Evolutionary conservation across 2,329 filamentous ascomycete genomes (phyloP), one percentile per base, ranked within the genome.

Genomic region (Helotiales sp.): DNA sequence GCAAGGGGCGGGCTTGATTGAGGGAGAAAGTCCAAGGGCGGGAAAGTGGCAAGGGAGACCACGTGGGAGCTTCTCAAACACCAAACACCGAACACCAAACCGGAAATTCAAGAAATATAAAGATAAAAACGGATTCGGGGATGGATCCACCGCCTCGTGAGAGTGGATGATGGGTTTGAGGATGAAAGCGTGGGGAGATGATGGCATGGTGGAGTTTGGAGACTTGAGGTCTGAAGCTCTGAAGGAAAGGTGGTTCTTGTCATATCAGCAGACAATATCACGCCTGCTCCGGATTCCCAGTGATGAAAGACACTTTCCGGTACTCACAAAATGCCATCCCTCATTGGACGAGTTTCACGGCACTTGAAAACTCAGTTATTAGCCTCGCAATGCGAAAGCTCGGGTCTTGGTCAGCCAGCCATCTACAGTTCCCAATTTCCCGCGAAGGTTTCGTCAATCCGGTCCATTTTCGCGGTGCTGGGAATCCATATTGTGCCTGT

Each of bases 51-150:
- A 57, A 32, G 54, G 54, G 20, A 57, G 6, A 57, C 54, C 54
- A 57, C 54, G 54, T 57, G 54, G 54, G 32, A 37, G 54, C 6
- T 34, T 40, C 32, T 37, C 32, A 34, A 57, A 57, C 54, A 57
- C 54, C 30, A 57, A 20, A 34, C 30, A 34, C 6, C 6, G 30
- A 11, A 45, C 8, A 45, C 37, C 10, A 45, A 20, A 6, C 2
- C 20, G 2, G 20, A 6, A 45, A 20, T 20, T 34, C 30, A 45
- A 45, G n/a, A 45, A 45, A 10, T 20, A 20, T 45, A 6, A n/a
- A 43, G n/a, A 43, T 6, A 43, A 43, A 15, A 17, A 17, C 7
- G 20, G 49, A 8, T n/a, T 52, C 17, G 49, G 47, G 22, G 22
- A 30, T 13, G 30, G 11, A 13, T 55, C 52, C 52, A 34, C 28